phyloP scores from a whole-genome alignment of 192 early-diverging fungal species.

The Chytriomyces sp. region DNA sequence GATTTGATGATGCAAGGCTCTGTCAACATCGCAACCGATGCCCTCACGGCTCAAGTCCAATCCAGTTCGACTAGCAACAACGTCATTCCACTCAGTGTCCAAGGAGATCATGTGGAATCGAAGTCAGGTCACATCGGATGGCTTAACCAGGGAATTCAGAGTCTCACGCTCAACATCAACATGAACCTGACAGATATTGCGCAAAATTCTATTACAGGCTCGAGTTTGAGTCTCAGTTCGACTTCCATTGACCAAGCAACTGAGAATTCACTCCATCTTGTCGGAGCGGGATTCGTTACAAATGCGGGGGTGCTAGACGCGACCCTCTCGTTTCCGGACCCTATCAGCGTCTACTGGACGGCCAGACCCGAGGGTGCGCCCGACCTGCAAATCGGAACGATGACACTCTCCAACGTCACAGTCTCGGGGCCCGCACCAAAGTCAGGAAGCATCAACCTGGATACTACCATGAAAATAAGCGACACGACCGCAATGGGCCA shows the following conservation, averaged over 20 bases:
- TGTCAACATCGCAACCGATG: not conserved
- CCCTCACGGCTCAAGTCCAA: not conserved
- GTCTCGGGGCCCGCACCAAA: conserved; percentile 19
- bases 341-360: conserved; percentile 38
- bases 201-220: conserved; percentile 30
- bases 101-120: conserved; percentile 12
- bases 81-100: not conserved
- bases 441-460: conserved; percentile 20
- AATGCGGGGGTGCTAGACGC: conserved; percentile 40
- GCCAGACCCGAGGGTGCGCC: conserved; percentile 17
- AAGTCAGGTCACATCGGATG: conserved; percentile 7
- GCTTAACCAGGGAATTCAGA: conserved; percentile 9
- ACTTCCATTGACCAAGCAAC: conserved; percentile 21
- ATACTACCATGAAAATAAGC: conserved; percentile 6
- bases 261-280: conserved; percentile 30
- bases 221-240: conserved; percentile 29
- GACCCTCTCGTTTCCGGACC: conserved; percentile 26
- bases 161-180: conserved; percentile 12
- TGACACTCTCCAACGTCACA: conserved; percentile 26
- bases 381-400: conserved; percentile 27
- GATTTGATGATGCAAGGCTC: not conserved
- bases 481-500: conserved; percentile 20
- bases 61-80: not conserved
- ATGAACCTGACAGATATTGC: conserved; percentile 29
- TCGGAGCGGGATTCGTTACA: conserved; percentile 26